Base-by-base conservation (phyloP, 164 flowering plant species). In the Vitis rotundifolia region DNA sequence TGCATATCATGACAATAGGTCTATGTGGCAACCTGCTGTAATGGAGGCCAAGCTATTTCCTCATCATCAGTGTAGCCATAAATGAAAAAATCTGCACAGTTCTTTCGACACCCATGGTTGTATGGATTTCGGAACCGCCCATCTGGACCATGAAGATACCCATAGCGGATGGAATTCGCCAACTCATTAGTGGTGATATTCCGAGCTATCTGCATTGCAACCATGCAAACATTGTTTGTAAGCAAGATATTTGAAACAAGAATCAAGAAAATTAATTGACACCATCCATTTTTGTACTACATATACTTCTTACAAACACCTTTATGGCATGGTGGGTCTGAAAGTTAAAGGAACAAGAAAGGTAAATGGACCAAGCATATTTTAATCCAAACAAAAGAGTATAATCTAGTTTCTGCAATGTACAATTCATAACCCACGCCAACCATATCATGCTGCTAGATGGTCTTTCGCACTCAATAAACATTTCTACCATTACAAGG, bases 141-240 rank as follows among this genome's bases (percentile, higher is more conserved):
- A 76, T 93, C 97, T 28, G 97, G 91, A 47, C 93, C 92, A 49
- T 77, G 94, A 69, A 96, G 95, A 79, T 96, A 93, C 2, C 85
- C 86, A 75, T 93, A 96, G 0, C 99, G 89, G 29, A 75, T 47
- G n/a, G 84, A 78, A 84, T 96, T 96, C 49, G 95, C 88, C 69
- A 88, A 28, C 79, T 93, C 98, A 69, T 93, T 93, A 11, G 99
- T 96, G 16, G 99, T 96, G 67, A 96, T 84, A 77, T 96, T 96
- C 31, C 96, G 86, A 71, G 99, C 90, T 64, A 96, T 85, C 99
- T 96, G 91, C 82, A 72, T 8, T 60, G n/a, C 9, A 66, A 59
- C 57, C 59, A 44, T 28, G 14, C 54, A 44, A 47, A 59, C 47
- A 57, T 11, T 11, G 6, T 31, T 7, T 51, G 49, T 26, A 48